Base-by-base conservation (phyloP, 495 filamentous ascomycete genomes). In the Xylaria longipes region DNA sequence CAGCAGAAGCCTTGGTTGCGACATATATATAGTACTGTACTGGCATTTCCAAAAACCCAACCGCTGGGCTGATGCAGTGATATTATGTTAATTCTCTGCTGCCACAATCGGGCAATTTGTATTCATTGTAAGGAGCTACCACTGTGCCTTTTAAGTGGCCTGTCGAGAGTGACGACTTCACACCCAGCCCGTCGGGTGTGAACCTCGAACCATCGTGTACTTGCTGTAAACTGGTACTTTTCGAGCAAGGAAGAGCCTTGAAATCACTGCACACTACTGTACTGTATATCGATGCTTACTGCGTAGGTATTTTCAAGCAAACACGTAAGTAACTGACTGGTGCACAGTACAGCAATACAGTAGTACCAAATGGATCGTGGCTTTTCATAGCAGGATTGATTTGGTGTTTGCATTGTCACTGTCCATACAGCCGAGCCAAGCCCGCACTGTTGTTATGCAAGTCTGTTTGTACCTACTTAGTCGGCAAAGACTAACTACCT, bases 401-500 rank as follows among this genome's bases (percentile, higher is more conserved):
- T 48, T 45, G 39, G 27, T 27, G 37, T 31, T 63, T 63, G 37
- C 39, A 63, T 45, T 45, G 58, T 43, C 37, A 64, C 20, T 64
- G 39, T 17, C 50, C 12, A 29, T 65, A 48, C 46, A 31, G 56
- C 27, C 41, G 15, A 48, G 57, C 37, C 27, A 25, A 54, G 52
- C 66, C 54, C 54, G 56, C 67, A 69, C 52, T 69, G 67, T 69
- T 25, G 22, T 52, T 70, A 41, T 70, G 68, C 68, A 62, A 20
- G 46, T 35, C 25, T 63, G 58, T 64, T 70, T 64, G 68, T 69
- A 46, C 39, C 20, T 41, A 8, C 4, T 25, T 5, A 12, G 33
- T 33, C 31, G 33, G 15, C 57, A 52, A 11, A 8, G 4, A 12
- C 14, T n/a, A n/a, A n/a, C n/a, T n/a, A n/a, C n/a, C n/a, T n/a